Evolutionary conservation across 148 eudicot genomes (phyloP).

Genomic region (Silene conica): DNA sequence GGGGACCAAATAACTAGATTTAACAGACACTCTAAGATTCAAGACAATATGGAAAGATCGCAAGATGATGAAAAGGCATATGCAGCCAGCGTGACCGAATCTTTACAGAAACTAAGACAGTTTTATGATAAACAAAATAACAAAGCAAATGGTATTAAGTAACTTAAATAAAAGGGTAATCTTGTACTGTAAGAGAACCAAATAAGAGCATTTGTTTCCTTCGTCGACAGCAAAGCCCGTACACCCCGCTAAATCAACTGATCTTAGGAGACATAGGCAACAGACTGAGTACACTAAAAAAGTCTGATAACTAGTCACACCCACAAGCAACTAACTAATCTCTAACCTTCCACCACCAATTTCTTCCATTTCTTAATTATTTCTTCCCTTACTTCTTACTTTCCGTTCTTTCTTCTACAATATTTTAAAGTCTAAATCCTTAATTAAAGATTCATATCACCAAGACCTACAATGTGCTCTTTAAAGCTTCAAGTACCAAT

Average conservation of each 20-base stretch:
- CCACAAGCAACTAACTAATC: constrained; percentile 33
- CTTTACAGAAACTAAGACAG: constrained; percentile 42
- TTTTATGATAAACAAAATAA: constrained; percentile 28
- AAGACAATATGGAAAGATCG: constrained; percentile 38
- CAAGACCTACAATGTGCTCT: constrained; percentile 25
- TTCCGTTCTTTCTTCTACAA: constrained; percentile 14
- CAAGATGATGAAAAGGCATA: constrained; percentile 27
- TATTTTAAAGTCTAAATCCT: constrained; percentile 15
- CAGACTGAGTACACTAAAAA: constrained; percentile 51
- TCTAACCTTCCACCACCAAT: constrained; percentile 22
- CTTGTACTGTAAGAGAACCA: constrained; percentile 51
- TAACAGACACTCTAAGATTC: constrained; percentile 30
- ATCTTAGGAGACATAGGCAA: constrained; percentile 64
- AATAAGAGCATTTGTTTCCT: constrained; percentile 57
- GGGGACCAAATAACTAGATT: constrained; percentile 50
- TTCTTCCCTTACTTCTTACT: constrained; percentile 15
- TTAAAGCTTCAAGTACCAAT: constrained; percentile 45
- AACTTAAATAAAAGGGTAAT: constrained; percentile 30
- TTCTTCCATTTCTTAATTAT: constrained; percentile 28
- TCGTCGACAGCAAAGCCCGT: constrained; percentile 70
- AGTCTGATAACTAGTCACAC: constrained; percentile 31
- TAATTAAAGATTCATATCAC: constrained; percentile 23
- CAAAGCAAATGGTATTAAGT: constrained; percentile 27
- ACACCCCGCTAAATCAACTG: constrained; percentile 43
- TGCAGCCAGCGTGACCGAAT: constrained; percentile 41